Percentiles rank a stretch among this genome's conserved stretches.
These are phyloP conservation scores for Raddia distichophylla DNA, from an alignment of 176 grass and related monocot species.

Conservation along the genomic window DNA sequence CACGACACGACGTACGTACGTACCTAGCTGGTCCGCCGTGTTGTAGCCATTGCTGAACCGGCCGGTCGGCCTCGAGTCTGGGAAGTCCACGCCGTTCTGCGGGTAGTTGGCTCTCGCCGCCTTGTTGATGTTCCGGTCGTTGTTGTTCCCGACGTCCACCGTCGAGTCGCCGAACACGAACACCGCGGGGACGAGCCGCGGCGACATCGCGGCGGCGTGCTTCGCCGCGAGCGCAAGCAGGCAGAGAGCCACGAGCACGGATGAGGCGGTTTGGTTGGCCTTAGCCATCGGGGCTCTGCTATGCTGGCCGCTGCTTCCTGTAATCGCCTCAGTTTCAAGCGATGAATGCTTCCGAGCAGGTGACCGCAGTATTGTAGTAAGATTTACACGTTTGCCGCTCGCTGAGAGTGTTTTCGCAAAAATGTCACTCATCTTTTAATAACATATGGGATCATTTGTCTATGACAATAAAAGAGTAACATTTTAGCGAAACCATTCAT, in stretches of 20 bases:
- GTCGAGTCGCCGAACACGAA: constrained; percentile 96
- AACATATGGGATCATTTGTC: too few species aligned
- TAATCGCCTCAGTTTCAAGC: constrained; percentile 32
- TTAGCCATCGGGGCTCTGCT: constrained; percentile 20
- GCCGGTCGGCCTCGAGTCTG: constrained; percentile 54
- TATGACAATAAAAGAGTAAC: too few species aligned
- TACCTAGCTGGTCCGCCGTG: constrained; percentile 74
- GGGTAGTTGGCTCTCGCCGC: constrained; percentile 67
- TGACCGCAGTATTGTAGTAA: neutral
- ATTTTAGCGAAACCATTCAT: too few species aligned
- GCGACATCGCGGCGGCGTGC: constrained; percentile 19
- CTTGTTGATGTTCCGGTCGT: constrained; percentile 37
- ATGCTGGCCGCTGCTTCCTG: neutral
- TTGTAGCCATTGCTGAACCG: constrained; percentile 95
- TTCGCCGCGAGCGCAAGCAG: constrained; percentile 31
- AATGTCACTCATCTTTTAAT: too few species aligned
- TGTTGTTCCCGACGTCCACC: constrained; percentile 87
- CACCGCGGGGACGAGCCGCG: constrained; percentile 48
- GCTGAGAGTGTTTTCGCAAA: too few species aligned
- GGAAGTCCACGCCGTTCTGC: constrained; percentile 77
- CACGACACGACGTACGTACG: neutral
- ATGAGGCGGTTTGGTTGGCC: neutral
- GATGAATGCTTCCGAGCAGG: neutral
- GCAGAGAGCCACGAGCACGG: constrained; percentile 36
- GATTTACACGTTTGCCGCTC: too few species aligned